Evolutionary conservation across 257 asterid genomes (phyloP).

Genomic region (Ballota nigra): DNA sequence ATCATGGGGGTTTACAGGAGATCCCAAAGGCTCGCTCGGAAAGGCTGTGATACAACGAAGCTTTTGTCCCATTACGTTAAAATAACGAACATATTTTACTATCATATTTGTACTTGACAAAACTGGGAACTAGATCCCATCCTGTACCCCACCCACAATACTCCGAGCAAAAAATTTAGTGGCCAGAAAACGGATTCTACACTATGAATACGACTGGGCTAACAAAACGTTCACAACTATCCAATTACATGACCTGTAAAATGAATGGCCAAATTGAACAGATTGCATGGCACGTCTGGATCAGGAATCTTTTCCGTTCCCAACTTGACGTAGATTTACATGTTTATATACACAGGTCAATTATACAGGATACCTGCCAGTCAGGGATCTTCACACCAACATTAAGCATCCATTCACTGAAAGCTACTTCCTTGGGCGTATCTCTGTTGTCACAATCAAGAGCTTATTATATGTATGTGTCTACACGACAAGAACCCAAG

Average conservation of each 20-base stretch:
- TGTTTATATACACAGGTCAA: background rate
- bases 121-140: no score
- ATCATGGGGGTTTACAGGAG: no score
- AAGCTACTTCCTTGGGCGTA: background rate
- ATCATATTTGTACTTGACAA: background rate
- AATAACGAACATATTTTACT: background rate
- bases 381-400: background rate
- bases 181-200: background rate
- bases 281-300: background rate
- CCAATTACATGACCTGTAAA: background rate
- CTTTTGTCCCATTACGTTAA: background rate
- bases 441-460: conserved; percentile 3
- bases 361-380: background rate
- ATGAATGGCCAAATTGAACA: background rate
- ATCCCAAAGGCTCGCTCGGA: no score
- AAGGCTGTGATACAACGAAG: no score
- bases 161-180: background rate
- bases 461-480: background rate
- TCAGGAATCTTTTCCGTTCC: background rate
- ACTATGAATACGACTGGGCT: background rate
- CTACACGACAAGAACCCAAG: conserved; percentile 95
- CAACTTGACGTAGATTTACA: background rate
- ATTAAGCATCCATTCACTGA: background rate
- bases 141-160: no score
- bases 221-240: background rate